Evolutionary conservation across 192 early-diverging fungal species (phyloP).

Genomic region (Podila clonocystis): DNA sequence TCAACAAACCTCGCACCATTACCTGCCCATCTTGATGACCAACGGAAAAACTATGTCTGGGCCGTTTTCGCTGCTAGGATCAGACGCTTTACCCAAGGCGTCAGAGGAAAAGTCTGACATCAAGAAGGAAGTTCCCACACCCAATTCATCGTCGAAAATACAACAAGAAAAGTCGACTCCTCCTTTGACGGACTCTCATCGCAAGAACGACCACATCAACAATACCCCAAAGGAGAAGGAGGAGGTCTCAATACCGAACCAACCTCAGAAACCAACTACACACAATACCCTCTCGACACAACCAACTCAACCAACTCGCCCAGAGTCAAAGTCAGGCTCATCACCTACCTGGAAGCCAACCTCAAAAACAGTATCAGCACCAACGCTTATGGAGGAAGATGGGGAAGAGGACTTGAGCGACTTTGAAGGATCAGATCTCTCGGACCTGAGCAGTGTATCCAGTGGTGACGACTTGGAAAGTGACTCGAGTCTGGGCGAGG

Average conservation of each 20-base stretch:
- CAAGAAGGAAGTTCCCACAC: background rate
- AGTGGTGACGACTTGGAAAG: constrained; percentile 27
- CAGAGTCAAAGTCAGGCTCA: background rate
- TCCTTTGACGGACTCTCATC: background rate
- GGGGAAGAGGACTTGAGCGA: constrained; percentile 17
- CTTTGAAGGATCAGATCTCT: constrained; percentile 43
- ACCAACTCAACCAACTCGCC: background rate
- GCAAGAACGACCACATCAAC: background rate
- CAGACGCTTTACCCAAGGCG: constrained; percentile 8
- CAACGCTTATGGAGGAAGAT: background rate
- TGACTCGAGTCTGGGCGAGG: constrained; percentile 6
- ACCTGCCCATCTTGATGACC: constrained; percentile 36
- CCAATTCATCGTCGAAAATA: background rate
- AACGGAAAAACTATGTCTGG: constrained; percentile 36
- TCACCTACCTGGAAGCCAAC: background rate
- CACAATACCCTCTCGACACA: background rate
- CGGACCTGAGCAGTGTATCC: constrained; percentile 43
- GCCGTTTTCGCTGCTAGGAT: constrained; percentile 25
- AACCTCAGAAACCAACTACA: background rate
- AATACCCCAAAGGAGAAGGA: constrained; percentile 1
- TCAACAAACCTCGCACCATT: constrained; percentile 37
- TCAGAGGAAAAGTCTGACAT: background rate
- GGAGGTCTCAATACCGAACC: background rate
- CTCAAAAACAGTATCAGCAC: background rate
- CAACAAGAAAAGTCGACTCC: background rate